Evolutionary conservation across 83 land plant genomes (phyloP).

Genomic region (Diphasiastrum complanatum): DNA sequence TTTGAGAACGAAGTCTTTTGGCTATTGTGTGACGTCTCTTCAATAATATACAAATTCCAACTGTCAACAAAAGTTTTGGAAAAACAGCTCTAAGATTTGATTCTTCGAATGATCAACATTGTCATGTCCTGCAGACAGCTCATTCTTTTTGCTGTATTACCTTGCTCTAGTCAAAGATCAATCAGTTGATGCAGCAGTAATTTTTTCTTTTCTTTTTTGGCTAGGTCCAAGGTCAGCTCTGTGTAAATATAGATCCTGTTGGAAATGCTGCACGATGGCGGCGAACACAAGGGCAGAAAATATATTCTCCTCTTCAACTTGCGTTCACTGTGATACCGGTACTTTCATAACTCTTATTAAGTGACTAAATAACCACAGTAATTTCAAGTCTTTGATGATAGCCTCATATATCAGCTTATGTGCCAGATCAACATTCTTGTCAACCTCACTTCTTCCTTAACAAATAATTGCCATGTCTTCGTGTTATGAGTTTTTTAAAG

Average conservation of each 20-base stretch:
- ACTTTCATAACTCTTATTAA: not conserved
- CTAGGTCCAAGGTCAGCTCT: slow-evolving; percentile 72
- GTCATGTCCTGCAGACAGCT: too few species aligned
- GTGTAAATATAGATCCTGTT: slow-evolving; percentile 46
- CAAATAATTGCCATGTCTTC: too few species aligned
- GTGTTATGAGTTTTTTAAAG: too few species aligned
- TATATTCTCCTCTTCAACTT: slow-evolving; percentile 71
- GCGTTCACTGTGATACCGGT: slow-evolving; percentile 38
- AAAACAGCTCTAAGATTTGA: too few species aligned
- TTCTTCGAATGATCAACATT: not conserved
- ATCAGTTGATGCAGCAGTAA: not conserved
- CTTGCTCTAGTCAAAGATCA: too few species aligned
- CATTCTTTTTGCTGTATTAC: too few species aligned
- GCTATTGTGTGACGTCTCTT: not conserved
- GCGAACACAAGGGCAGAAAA: slow-evolving; percentile 66
- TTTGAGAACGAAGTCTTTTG: not conserved
- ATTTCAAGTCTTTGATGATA: too few species aligned
- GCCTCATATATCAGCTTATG: too few species aligned
- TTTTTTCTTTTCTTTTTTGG: not conserved
- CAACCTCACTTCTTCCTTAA: too few species aligned
- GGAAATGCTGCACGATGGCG: slow-evolving; percentile 86
- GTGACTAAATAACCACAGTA: too few species aligned
- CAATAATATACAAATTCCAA: not conserved
- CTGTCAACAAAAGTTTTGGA: not conserved
- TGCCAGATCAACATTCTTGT: too few species aligned